Conservation (phyloP, 1,139 yeast genomes). For the Magnusiomyces magnusii region DNA sequence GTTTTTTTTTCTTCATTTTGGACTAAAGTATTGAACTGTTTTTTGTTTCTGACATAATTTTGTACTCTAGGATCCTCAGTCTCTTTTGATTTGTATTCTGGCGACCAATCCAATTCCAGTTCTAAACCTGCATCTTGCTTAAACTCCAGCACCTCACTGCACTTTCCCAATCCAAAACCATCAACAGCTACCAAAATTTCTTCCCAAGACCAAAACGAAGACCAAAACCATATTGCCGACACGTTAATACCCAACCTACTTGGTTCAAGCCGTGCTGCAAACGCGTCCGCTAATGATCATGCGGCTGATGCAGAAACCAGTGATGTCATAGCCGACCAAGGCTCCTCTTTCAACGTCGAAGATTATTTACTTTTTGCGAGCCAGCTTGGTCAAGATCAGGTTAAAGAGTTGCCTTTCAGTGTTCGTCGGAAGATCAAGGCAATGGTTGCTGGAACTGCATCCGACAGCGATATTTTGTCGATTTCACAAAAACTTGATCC, state of each 20-base stretch:
- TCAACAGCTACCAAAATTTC: neutral
- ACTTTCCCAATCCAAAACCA: neutral
- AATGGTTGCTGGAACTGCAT: conserved; percentile 12
- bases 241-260: neutral
- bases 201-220: neutral
- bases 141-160: neutral
- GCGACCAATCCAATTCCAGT: neutral
- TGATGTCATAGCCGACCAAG: neutral
- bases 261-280: neutral
- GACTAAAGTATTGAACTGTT: neutral
- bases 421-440: conserved; percentile 13
- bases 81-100: neutral
- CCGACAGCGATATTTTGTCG: conserved; percentile 9
- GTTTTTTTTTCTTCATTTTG: neutral
- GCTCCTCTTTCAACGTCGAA: conserved; percentile 1
- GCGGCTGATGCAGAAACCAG: neutral
- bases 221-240: neutral
- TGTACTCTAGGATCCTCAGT: neutral
- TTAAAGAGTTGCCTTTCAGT: conserved; percentile 13
- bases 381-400: conserved; percentile 10
- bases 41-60: neutral
- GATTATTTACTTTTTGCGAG: conserved; percentile 7
- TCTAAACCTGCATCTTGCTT: neutral
- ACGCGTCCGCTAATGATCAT: neutral
- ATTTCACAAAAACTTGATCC: conserved; percentile 12